These are phyloP conservation scores for Oidiodendron maius DNA, from an alignment of 495 filamentous ascomycete species.

Conservation along the genomic window DNA sequence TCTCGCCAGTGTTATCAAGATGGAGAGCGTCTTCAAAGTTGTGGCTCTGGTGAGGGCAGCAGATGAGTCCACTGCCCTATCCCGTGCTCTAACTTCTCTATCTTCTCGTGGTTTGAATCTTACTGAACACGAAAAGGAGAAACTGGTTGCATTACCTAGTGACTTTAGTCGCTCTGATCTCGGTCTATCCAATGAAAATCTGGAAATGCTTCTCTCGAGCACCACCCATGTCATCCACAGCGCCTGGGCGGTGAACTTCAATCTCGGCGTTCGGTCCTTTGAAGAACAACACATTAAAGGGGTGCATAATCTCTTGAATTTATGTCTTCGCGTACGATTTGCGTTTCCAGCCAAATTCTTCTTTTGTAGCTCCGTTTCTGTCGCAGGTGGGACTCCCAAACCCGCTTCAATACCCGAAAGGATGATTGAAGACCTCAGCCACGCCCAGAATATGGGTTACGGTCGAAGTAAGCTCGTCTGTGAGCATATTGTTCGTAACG, in stretches of 20 bases:
- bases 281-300: slow-evolving; percentile 41
- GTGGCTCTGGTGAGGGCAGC: too few species aligned
- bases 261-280: slow-evolving; percentile 34
- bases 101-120: too few species aligned
- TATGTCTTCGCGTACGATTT: slow-evolving; percentile 39
- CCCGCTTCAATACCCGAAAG: slow-evolving; percentile 35
- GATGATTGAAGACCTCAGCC: slow-evolving; percentile 29
- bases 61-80: too few species aligned
- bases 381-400: slow-evolving; percentile 32
- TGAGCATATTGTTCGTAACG: slow-evolving; percentile 41
- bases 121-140: too few species aligned
- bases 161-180: slow-evolving; percentile 33
- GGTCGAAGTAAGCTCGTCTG: slow-evolving; percentile 55
- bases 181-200: slow-evolving; percentile 33
- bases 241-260: slow-evolving; percentile 56
- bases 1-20: too few species aligned
- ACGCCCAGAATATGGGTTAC: slow-evolving; percentile 53
- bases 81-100: too few species aligned
- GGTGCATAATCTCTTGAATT: slow-evolving; percentile 44
- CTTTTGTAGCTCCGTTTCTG: slow-evolving; percentile 47
- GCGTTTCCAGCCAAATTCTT: slow-evolving; percentile 39
- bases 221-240: slow-evolving; percentile 49
- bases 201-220: slow-evolving; percentile 31
- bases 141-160: slow-evolving; percentile 38
- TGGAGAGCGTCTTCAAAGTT: too few species aligned